Percentiles rank a stretch among this genome's conserved stretches.
phyloP scores from a whole-genome alignment of 2,329 filamentous ascomycete species.

The Metarhizium anisopliae region DNA sequence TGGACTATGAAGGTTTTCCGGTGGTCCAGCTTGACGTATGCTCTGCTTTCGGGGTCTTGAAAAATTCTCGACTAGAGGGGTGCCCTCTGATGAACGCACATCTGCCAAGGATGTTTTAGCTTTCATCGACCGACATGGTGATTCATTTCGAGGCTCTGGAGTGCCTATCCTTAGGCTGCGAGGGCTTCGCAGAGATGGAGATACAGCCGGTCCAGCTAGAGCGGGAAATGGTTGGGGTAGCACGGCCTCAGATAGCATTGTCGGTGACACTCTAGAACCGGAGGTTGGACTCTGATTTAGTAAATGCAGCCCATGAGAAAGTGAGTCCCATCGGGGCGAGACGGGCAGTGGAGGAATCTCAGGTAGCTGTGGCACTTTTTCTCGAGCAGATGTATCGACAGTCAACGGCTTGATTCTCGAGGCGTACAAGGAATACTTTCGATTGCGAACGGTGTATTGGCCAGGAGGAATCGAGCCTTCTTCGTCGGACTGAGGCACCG shows the following conservation, averaged over 20 bases:
- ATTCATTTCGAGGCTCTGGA: constrained; percentile 17
- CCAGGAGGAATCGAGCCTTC: constrained; percentile 4
- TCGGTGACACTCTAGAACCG: not conserved
- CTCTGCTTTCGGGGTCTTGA: constrained; percentile 50
- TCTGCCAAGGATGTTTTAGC: constrained; percentile 24
- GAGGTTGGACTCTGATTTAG: constrained; percentile 8
- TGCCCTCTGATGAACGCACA: constrained; percentile 25
- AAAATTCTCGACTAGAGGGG: constrained; percentile 43
- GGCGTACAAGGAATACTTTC: constrained; percentile 14
- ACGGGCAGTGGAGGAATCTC: constrained; percentile 26
- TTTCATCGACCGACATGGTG: constrained; percentile 20
- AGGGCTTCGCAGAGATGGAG: constrained; percentile 11
- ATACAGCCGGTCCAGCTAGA: not conserved
- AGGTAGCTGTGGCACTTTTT: constrained; percentile 10
- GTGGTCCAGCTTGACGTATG: constrained; percentile 30
- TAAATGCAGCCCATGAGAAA: constrained; percentile 19
- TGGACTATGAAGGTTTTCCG: constrained; percentile 8
- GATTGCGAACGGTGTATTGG: constrained; percentile 9
- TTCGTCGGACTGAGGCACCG: constrained; percentile 9
- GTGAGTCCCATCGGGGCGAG: constrained; percentile 37
- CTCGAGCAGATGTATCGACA: constrained; percentile 1
- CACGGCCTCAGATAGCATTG: not conserved
- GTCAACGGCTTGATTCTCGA: constrained; percentile 12
- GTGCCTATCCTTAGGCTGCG: not conserved
- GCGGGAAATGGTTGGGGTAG: not conserved